Conservation (phyloP, 495 filamentous ascomycete species). For the Aspergillus hancockii region DNA sequence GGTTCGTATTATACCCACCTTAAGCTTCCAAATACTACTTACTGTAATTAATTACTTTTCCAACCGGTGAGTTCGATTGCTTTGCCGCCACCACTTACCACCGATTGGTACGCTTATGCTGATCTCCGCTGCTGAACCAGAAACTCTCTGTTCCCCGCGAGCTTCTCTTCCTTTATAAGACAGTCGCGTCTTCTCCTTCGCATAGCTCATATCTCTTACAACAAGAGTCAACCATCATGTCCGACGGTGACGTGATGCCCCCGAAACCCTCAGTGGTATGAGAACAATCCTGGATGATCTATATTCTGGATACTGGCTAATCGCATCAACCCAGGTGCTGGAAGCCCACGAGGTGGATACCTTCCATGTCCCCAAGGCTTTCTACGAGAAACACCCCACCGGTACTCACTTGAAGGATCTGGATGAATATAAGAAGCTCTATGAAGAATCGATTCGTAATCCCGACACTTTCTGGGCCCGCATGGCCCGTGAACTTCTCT, state of each 20-base stretch:
- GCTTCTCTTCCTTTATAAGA: not conserved
- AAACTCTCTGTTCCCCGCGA: not conserved
- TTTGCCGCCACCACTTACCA: not conserved
- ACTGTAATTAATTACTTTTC: slow-evolving; percentile 8
- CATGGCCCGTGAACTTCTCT: slow-evolving; percentile 83
- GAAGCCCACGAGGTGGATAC: slow-evolving; percentile 88
- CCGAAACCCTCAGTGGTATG: slow-evolving; percentile 68
- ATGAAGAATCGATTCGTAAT: slow-evolving; percentile 93
- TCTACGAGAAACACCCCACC: slow-evolving; percentile 68
- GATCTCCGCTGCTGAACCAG: not conserved
- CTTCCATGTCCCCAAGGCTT: slow-evolving; percentile 66
- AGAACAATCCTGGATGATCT: not conserved
- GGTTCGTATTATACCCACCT: slow-evolving; percentile 4
- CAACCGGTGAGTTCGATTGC: slow-evolving; percentile 20
- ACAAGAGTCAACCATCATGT: slow-evolving; percentile 52
- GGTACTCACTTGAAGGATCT: slow-evolving; percentile 68
- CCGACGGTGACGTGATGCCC: slow-evolving; percentile 56
- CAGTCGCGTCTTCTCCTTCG: not conserved
- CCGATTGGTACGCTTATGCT: not conserved
- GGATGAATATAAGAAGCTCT: slow-evolving; percentile 88
- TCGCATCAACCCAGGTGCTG: slow-evolving; percentile 37
- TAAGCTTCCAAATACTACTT: slow-evolving; percentile 1
- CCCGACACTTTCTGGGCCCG: slow-evolving; percentile 90
- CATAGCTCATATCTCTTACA: not conserved
- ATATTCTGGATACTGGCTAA: slow-evolving; percentile 12